Percentiles rank a stretch among this genome's conserved stretches.
Conservation (phyloP, 768 basidiomycete species). For the Sarcodon sp. region DNA sequence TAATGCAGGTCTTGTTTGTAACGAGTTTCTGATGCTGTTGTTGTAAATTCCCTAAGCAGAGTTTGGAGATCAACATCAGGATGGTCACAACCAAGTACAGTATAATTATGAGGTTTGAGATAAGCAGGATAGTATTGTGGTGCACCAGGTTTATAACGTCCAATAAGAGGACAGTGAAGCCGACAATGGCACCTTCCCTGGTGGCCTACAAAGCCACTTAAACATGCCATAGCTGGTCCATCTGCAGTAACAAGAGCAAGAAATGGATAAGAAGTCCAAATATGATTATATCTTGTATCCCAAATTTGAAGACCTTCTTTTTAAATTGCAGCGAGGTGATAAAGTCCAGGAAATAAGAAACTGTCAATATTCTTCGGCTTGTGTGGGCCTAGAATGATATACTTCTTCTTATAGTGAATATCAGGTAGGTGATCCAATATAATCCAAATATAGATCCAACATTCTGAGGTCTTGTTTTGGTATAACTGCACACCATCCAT, state of each 20-base stretch:
- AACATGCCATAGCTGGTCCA: background rate
- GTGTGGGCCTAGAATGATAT: constrained; percentile 20
- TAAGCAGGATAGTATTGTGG: constrained; percentile 21
- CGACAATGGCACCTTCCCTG: constrained; percentile 21
- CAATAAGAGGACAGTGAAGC: constrained; percentile 16
- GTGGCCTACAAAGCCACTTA: constrained; percentile 23
- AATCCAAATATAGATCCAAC: constrained; percentile 25
- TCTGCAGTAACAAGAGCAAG: background rate
- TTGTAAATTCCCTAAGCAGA: background rate
- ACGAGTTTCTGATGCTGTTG: background rate
- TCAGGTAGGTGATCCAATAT: constrained; percentile 18
- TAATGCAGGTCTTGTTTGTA: background rate
- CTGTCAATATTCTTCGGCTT: constrained; percentile 19
- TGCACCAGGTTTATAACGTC: constrained; percentile 14
- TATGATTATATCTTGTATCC: constrained; percentile 9
- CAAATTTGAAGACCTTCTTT: constrained; percentile 15
- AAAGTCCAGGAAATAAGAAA: constrained; percentile 16
- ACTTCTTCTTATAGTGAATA: constrained; percentile 16
- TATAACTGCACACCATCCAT: constrained; percentile 30
- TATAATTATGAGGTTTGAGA: constrained; percentile 1
- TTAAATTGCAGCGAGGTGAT: constrained; percentile 9
- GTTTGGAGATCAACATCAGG: background rate
- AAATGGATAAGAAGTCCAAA: background rate
- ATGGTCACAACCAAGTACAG: background rate
- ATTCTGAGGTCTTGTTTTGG: constrained; percentile 17